Conservation (phyloP, 371 early-diverging fungal genomes). For the Mortierella polycephala region DNA sequence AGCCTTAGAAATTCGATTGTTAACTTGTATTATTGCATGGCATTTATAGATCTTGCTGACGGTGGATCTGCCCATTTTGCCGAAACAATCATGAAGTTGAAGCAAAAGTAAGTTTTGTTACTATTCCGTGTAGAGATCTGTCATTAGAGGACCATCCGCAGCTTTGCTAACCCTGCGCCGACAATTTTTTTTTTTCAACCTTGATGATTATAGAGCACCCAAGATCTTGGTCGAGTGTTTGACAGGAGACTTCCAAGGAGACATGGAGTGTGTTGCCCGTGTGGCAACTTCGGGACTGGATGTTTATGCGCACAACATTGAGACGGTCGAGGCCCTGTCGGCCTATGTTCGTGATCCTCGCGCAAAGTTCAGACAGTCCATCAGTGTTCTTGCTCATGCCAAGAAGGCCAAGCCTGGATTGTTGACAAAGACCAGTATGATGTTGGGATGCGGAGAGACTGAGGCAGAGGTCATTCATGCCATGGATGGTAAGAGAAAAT, state of each 20-base stretch:
- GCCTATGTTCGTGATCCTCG: conserved; percentile 94
- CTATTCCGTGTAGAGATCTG: background rate
- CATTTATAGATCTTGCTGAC: conserved; percentile 80
- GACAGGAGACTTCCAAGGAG: conserved; percentile 95
- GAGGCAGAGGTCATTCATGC: conserved; percentile 93
- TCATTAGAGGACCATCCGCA: too few species aligned
- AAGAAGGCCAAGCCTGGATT: conserved; percentile 82
- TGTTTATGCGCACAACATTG: conserved; percentile 98
- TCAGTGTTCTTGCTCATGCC: conserved; percentile 89
- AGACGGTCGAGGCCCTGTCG: conserved; percentile 94
- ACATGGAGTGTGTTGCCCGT: conserved; percentile 77
- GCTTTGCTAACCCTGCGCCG: too few species aligned
- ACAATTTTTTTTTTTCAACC: too few species aligned
- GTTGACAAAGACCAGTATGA: conserved; percentile 96
- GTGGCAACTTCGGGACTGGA: conserved; percentile 94
- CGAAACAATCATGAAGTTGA: conserved; percentile 87
- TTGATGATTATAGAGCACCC: conserved; percentile 71
- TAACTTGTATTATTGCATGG: too few species aligned
- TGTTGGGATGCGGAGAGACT: conserved; percentile 97
- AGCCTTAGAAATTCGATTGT: too few species aligned
- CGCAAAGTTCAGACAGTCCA: conserved; percentile 93
- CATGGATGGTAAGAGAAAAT: conserved; percentile 68
- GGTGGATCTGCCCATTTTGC: conserved; percentile 97
- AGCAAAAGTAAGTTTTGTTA: conserved; percentile 71
- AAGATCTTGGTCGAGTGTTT: conserved; percentile 95